Evolutionary conservation across 176 grass and related monocot species (phyloP).

Genomic region (Juncus inflexus): DNA sequence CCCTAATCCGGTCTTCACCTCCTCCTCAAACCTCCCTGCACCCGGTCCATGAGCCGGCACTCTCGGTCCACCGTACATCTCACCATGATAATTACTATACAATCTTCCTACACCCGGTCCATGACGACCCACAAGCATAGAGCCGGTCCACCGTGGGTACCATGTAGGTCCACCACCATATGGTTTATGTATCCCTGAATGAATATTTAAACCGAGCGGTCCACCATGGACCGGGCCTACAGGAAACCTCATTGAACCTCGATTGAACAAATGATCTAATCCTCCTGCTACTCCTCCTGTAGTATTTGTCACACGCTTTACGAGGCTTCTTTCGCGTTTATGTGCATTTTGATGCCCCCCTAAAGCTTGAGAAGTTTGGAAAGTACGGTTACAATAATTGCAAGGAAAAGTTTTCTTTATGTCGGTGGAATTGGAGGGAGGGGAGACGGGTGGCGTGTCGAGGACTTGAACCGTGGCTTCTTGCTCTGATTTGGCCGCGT

Average conservation of each 20-base stretch:
- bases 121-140: conserved; percentile 9
- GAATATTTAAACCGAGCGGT: conserved; percentile 5
- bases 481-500: background rate
- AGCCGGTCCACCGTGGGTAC: conserved; percentile 7
- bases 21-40: conserved; percentile 17
- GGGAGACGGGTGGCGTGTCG: background rate
- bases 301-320: background rate
- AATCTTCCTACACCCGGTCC: background rate
- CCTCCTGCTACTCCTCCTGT: conserved; percentile 1
- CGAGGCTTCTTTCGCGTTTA: conserved; percentile 6
- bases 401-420: conserved; percentile 20
- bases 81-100: background rate
- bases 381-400: conserved; percentile 16
- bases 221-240: conserved; percentile 15
- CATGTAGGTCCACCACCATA: background rate
- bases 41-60: conserved; percentile 5
- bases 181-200: conserved; percentile 6
- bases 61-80: conserved; percentile 16
- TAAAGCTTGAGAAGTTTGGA: conserved; percentile 24
- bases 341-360: conserved; percentile 24
- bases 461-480: no score
- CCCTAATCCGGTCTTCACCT: background rate
- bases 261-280: background rate
- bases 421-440: background rate
- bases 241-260: background rate